Base-by-base conservation (phyloP, 2,329 filamentous ascomycete genomes). In the Colletotrichum lupini region DNA sequence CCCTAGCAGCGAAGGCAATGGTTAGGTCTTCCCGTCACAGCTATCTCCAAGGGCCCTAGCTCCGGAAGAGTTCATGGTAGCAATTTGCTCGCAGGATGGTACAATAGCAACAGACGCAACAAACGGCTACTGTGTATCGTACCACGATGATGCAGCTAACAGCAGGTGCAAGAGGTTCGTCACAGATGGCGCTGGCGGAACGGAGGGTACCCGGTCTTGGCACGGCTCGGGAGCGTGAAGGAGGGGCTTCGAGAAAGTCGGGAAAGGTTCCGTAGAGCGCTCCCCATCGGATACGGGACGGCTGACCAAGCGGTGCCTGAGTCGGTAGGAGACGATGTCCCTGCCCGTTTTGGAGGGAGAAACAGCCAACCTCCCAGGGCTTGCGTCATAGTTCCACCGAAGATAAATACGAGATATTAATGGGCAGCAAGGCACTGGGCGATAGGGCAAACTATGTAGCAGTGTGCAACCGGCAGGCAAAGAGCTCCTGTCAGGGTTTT, bases 191-290 rank as follows among this genome's bases (percentile, higher is more conserved):
- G 46, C 28, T 55, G 46, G 56, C 67, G 56, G 56, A 55, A 70
- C 32, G 67, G 67, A 70, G 56, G 56, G 42, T 24, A 46, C 67
- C 70, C 56, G 60, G 56, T 60, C 60, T 73, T 70, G 67, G 46
- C 32, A n/a, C 32, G 35, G 67, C 28, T 73, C 56, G 56, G 56
- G 24, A 60, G 35, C 35, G 19, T 56, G 11, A 60, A 35, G 46
- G 56, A 37, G 42, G 60, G 67, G 67, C 67, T 70, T 73, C 67
- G 67, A 73, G 70, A 73, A 70, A 24, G 22, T 52, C 70, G 32
- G 60, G 35, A 61, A 52, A 28, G 9, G 22, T 60, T 55, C 55
- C 28, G 28, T 37, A 35, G 37, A 72, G 59, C 32, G 37, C 26
- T 16, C 24, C 35, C 65, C 60, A 37, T 65, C 60, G 60, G 60